Evolutionary conservation across 257 asterid species (phyloP), one percentile per base, ranked within the genome.

Genomic region (Salvia miltiorrhiza): DNA sequence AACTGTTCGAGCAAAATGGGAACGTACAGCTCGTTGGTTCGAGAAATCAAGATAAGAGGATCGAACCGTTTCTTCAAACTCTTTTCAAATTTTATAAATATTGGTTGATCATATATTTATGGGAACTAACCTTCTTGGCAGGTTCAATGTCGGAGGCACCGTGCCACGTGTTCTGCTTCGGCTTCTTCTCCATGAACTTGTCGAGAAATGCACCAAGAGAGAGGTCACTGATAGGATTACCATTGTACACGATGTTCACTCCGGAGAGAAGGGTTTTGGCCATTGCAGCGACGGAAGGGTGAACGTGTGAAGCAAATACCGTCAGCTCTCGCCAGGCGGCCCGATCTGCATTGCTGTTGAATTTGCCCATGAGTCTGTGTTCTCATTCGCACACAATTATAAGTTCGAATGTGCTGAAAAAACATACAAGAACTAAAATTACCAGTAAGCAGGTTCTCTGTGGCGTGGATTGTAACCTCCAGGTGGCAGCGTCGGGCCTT

Each of bases 151-250:
- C 84, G 39, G 97, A 87, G 71, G 88, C 89, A 53, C 96, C 99
- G 19, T 89, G 99, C 99, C 99, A 93, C 39, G 87, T 76, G 64
- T 62, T 84, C 68, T 84, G 92, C 77, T 82, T 90, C 49, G 99
- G 93, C 79, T 88, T 93, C 89, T 90, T 93, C 79, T 93, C 99
- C 96, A 90, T 90, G 82, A 93, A 87, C 81, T 93, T 93, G 84
- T 93, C 96, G 70, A 93, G 77, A 85, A 93, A 93, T 0, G 99
- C 83, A 75, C 79, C 71, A 28, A 93, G 86, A 3, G 97, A 85
- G 48, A 93, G 95, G 71, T 93, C 99, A 26, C 53, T 86, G 9
- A 93, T 77, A 49, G 97, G 99, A 67, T 90, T 90, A 40, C 97
- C 99, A 44, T 87, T 82, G 71, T 93, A 93, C 49, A 90, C 87